A percentile compares a stretch with the other conserved stretches of the same genome.
phyloP scores from a whole-genome alignment of 805 yeast species.

The Metschnikowia picachoensis region DNA sequence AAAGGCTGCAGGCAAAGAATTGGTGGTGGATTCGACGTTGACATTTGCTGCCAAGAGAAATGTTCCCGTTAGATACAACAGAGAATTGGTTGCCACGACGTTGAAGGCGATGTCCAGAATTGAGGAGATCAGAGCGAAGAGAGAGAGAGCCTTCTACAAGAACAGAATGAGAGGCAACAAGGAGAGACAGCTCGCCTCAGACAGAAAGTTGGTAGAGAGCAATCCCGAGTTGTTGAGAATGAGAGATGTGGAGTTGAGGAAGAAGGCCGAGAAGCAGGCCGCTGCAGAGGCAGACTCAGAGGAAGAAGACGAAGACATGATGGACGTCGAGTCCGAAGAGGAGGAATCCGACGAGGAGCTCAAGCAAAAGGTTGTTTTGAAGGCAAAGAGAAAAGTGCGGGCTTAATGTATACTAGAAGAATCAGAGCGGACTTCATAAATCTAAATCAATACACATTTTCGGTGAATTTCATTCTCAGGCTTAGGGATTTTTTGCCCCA shows the following conservation, averaged over 20 bases:
- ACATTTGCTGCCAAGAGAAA: constrained; percentile 97
- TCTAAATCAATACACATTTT: not conserved
- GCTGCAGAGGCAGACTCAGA: constrained; percentile 35
- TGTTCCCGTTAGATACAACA: constrained; percentile 95
- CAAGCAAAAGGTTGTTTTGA: constrained; percentile 56
- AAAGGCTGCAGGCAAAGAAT: constrained; percentile 97
- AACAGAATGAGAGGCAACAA: constrained; percentile 98
- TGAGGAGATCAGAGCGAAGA: constrained; percentile 91
- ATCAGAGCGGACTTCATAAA: constrained; percentile 6
- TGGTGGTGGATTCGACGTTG: constrained; percentile 94
- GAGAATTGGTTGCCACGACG: constrained; percentile 93
- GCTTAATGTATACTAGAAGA: constrained; percentile 13
- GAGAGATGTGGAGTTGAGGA: constrained; percentile 89
- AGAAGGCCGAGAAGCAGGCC: constrained; percentile 60
- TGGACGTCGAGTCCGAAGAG: constrained; percentile 41
- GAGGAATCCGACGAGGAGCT: constrained; percentile 45
- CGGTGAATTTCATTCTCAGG: not conserved
- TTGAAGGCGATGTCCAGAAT: constrained; percentile 93
- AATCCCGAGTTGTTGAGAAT: constrained; percentile 86
- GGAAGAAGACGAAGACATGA: constrained; percentile 33
- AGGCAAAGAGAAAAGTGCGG: constrained; percentile 51
- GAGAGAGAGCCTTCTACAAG: constrained; percentile 98
- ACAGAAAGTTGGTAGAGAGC: constrained; percentile 81
- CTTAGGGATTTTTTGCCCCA: not conserved
- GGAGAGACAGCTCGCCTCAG: constrained; percentile 79